A percentile compares a stretch with the other conserved stretches of the same genome.
phyloP scores from a whole-genome alignment of 2,329 filamentous ascomycete species.

The Fusarium verticillioides region DNA sequence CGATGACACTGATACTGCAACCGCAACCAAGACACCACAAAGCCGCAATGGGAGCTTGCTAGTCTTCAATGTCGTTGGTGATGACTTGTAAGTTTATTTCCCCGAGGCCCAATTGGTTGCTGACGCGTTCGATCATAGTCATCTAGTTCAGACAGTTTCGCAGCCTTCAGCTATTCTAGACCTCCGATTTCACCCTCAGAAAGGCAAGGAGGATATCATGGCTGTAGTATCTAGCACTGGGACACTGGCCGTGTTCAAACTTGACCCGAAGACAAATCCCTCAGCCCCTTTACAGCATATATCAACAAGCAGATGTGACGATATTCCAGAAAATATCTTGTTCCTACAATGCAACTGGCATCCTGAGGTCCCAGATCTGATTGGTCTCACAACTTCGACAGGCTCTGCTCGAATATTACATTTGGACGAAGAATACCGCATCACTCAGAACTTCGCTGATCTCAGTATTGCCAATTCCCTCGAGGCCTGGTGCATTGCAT shows the following conservation, averaged over 20 bases:
- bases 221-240: slow-evolving; percentile 84
- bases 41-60: slow-evolving; percentile 79
- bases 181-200: slow-evolving; percentile 77
- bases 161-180: slow-evolving; percentile 84
- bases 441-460: slow-evolving; percentile 47
- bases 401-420: slow-evolving; percentile 70
- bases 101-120: not conserved
- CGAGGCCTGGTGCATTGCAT: slow-evolving; percentile 80
- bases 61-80: slow-evolving; percentile 67
- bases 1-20: slow-evolving; percentile 37
- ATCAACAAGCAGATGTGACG: slow-evolving; percentile 57
- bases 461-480: slow-evolving; percentile 63
- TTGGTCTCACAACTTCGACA: slow-evolving; percentile 78
- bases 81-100: slow-evolving; percentile 63
- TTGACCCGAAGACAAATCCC: slow-evolving; percentile 54
- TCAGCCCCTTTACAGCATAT: slow-evolving; percentile 53
- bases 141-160: slow-evolving; percentile 66
- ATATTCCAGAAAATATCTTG: slow-evolving; percentile 67
- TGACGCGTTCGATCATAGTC: slow-evolving; percentile 52
- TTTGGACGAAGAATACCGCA: slow-evolving; percentile 56
- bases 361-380: slow-evolving; percentile 61
- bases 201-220: slow-evolving; percentile 62
- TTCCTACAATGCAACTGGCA: slow-evolving; percentile 82
- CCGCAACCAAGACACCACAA: slow-evolving; percentile 58
- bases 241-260: slow-evolving; percentile 71